Evolutionary conservation across 2,329 filamentous ascomycete species (phyloP), one percentile per base, ranked within the genome.

Genomic region (Alternaria sp.): DNA sequence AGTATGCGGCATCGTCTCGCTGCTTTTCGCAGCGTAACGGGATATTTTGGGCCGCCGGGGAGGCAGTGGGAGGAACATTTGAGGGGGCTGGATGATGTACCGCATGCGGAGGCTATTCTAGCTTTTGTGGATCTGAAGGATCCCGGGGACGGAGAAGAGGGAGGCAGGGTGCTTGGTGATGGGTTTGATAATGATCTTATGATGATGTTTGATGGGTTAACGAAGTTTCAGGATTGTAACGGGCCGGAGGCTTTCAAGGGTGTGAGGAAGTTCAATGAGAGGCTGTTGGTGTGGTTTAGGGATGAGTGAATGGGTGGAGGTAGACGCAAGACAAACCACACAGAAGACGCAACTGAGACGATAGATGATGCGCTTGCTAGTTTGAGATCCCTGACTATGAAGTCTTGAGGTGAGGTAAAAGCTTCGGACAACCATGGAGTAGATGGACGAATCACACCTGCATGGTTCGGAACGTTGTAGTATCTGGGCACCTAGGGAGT

Each of bases 151-250:
- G 19, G 44, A 6, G 49, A 36, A 19, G 47, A 53, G 43, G 17
- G 13, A 19, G 49, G 6, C 25, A 50, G 19, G 12, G 30, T 36
- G 5, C 17, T 46, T 15, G n/a, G 15, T 9, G 26, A 30, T 13
- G 40, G 46, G 3, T 67, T 67, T 21, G 43, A 67, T 32, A 49
- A 55, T 6, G 57, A 65, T 36, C 58, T 68, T 23, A 59, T 46
- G 55, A 61, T 36, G n/a, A 17, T 65, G n/a, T 68, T 68, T 60
- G 57, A 68, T 53, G n/a, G 52, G 1, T 30, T 68, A 44, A 68
- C 66, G 3, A 56, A 30, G 10, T 23, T 67, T 5, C 26, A 59
- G 23, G 61, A 62, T 5, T 67, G 61, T 47, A 63, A 61, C 46
- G 67, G 64, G 3, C 43, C 53, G 3, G 62, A 65, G 23, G 65